A percentile compares a stretch with the other conserved stretches of the same genome.
phyloP scores from a whole-genome alignment of 768 basidiomycete genomes.

The Crepidotus variabilis region DNA sequence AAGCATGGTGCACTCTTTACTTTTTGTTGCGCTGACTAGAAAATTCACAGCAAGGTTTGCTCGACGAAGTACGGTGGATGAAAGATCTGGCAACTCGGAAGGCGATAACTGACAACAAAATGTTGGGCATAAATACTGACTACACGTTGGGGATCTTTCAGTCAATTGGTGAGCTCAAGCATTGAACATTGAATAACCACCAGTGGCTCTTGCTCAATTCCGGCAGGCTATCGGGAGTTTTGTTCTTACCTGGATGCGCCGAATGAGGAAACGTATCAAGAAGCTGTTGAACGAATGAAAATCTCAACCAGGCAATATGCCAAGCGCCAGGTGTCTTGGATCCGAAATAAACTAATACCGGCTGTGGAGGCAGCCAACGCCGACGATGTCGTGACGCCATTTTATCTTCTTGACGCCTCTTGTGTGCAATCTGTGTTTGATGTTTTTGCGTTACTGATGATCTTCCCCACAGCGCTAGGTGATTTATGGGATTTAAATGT shows the following conservation, averaged over 20 bases:
- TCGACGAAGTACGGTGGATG: constrained; percentile 72
- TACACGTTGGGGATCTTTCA: constrained; percentile 90
- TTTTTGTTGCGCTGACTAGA: not conserved
- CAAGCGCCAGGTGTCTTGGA: constrained; percentile 88
- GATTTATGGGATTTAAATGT: constrained; percentile 60
- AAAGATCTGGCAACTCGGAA: constrained; percentile 25
- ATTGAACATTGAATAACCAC: not conserved
- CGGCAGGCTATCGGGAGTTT: constrained; percentile 90
- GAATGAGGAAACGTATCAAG: constrained; percentile 39
- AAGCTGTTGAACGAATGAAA: constrained; percentile 79
- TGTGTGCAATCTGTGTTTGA: constrained; percentile 30
- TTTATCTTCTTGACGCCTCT: constrained; percentile 66
- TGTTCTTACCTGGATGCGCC: constrained; percentile 51
- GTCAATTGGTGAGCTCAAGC: constrained; percentile 67
- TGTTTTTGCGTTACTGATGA: not conserved
- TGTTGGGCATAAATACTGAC: constrained; percentile 30
- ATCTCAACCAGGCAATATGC: constrained; percentile 87
- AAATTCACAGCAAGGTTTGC: constrained; percentile 62
- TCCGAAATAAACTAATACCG: constrained; percentile 85
- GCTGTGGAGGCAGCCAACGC: constrained; percentile 50
- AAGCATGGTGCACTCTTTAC: constrained; percentile 9
- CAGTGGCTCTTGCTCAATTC: not conserved
- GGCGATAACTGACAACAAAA: not conserved
- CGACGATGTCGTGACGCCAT: constrained; percentile 27
- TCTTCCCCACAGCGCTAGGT: constrained; percentile 36